Base-by-base conservation (phyloP, 805 yeast species). In the Metschnikowia drakensbergensis region DNA sequence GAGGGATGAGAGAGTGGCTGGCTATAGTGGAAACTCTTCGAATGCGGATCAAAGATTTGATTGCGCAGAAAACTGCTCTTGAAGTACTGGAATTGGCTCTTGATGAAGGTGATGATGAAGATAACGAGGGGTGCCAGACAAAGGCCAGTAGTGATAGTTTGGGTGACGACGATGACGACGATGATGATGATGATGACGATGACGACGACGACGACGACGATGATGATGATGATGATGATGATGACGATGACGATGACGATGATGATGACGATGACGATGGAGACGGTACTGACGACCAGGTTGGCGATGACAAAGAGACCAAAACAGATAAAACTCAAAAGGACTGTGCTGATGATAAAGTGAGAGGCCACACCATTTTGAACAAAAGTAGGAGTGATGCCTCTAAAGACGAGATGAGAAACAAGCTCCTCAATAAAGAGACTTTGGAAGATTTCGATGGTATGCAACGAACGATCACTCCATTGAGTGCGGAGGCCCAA, bases 1-100 rank as follows among this genome's bases (percentile, higher is more conserved):
- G 78, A 4, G 78, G 78, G 6, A 73, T 73, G 78, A 58, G 77
- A 45, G 78, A 73, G 59, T 73, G 78, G 78, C 62, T 57, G 51
- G 78, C 73, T 31, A 59, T 72, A 26, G 78, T 73, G 25, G 77
- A 73, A 49, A 71, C 69, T 13, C 56, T 73, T 45, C 61, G 75
- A 45, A 63, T 71, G 37, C 63, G 66, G 45, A 66, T 72, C 40
- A 58, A 52, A 38, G 48, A 55, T 3, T 53, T 71, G 34, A 62
- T 64, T 42, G 62, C 60, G 3, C 70, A 65, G 45, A 53, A 60
- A 35, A 47, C 37, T 11, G 48, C 49, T 2, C 32, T 44, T 8
- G 54, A 44, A 7, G 56, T 48, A n/a, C 39, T 11, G 6, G 40
- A 30, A 5, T 28, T 51, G 36, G 28, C 47, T 9, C 41, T 51